Evolutionary conservation across 2,329 filamentous ascomycete species (phyloP), one percentile per base, ranked within the genome.

Genomic region (Nothopassalora personata): DNA sequence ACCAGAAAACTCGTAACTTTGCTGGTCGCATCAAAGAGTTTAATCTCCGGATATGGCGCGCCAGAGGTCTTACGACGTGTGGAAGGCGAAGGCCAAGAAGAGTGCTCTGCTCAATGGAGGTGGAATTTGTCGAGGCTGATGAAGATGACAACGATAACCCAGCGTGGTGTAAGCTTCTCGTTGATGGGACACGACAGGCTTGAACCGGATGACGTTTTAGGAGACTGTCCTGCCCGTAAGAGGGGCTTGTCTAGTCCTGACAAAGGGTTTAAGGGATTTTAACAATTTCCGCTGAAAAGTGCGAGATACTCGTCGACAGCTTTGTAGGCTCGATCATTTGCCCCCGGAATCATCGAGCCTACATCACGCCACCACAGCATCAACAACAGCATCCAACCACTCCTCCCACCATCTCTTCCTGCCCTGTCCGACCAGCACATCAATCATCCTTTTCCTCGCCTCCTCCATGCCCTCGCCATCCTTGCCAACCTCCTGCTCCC

Each of bases 371-470:
- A 66, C 31, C 34, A 64, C 45, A 33, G 61, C 64, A 49, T 61
- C 62, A 13, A 66, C 50, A 46, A 63, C 53, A 11, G 39, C 56
- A 54, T 66, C 64, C 33, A 66, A 36, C 53, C 60, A 63, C 7
- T 59, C 60, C 31, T 66, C 62, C 30, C 58, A 66, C 64, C 62
- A 63, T 36, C 53, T 54, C 27, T 48, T 59, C 60, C 54, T 61
- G n/a, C 56, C 47, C 18, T 61, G 53, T 15, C 64, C 64, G 6
- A 61, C 59, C 13, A 66, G 58, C 19, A 59, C 64, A 48, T 63
- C 59, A 11, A 64, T 50, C 56, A 31, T 57, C 52, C 11, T 77
- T 73, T 43, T 65, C 63, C 53, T 74, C 75, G 49, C 49, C 49
- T 70, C 75, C 5, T 47, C 55, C 19, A 30, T 39, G 9, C 52